Base-by-base conservation (phyloP, 305 asterid genomes). In the Plantago coronopus region DNA sequence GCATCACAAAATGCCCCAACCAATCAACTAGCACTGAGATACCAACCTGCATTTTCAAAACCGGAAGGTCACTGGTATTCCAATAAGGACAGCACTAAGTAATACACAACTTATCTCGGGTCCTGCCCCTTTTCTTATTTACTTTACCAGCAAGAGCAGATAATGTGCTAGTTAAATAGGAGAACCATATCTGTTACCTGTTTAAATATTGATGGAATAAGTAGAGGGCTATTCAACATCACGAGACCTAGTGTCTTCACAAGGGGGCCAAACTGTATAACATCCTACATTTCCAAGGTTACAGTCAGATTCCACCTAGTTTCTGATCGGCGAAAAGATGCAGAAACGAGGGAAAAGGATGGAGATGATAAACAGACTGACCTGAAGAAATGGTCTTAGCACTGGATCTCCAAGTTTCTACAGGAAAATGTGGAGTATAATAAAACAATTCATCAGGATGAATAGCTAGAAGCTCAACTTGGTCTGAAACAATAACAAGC, bases 361-460 rank as follows among this genome's bases (percentile, higher is more conserved):
- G 2, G 7, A 42, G 58, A 43, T 16, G 2, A 27, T 27, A 27
- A 11, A 34, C 17, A 3, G 42, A 31, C 56, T 55, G 63, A 89
- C 96, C 98, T 91, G 98, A 72, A 91, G 98, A 78, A 91, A 91
- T 15, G 98, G 98, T 67, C 97, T 79, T 68, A 91, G 85, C 76
- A 91, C 96, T 0, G 95, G 95, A 72, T 91, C 97, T 20, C 98
- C 98, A 18, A 91, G 86, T 78, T 78, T 83, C 96, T 91, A 78
- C 29, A 18, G 44, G 46, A 43, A 62, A 29, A 66, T 15, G 62
- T 40, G 22, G 49, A 51, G 42, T 50, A 61, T 18, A 51, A 2
- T 27, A 69, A 38, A 22, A 59, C 29, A 18, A 20, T 17, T 22
- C 8, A 20, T 1, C 5, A 44, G 31, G 2, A 5, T 2, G 9